A percentile compares a stretch with the other conserved stretches of the same genome.
phyloP scores from a whole-genome alignment of 139 green algal species.

The Picochlorum sp. region DNA sequence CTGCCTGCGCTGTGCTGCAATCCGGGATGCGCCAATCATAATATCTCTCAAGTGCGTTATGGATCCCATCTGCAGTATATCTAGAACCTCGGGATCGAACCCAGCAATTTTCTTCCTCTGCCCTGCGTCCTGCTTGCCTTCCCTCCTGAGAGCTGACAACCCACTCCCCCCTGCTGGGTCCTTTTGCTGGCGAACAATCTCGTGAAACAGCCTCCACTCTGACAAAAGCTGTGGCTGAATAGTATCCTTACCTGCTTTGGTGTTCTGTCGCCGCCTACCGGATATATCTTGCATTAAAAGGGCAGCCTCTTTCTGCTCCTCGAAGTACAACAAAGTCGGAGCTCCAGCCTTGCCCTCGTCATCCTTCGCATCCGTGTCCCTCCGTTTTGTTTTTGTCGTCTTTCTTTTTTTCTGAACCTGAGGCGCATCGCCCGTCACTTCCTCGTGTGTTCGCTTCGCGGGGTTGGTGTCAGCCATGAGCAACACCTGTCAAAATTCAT shows the following conservation, averaged over 20 bases:
- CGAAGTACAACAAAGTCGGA: background rate
- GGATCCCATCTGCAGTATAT: background rate
- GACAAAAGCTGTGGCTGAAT: background rate
- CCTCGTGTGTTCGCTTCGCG: no score
- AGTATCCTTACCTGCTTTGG: background rate
- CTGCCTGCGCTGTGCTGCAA: background rate
- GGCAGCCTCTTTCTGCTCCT: background rate
- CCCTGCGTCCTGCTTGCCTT: background rate
- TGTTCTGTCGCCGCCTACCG: background rate
- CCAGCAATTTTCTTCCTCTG: background rate
- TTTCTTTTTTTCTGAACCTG: no score
- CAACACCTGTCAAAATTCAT: no score
- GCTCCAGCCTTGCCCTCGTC: background rate
- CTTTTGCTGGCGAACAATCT: background rate
- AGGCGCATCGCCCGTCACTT: no score
- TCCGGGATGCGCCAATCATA: background rate
- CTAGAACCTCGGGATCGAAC: conserved; percentile 1
- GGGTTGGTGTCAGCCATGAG: no score
- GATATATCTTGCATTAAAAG: background rate
- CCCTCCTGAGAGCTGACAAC: background rate
- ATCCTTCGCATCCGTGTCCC: background rate
- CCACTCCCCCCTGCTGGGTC: background rate
- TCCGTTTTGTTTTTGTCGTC: background rate
- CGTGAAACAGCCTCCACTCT: background rate
- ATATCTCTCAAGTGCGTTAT: background rate